Conservation (phyloP, 2,329 filamentous ascomycete species). For the Harringtonia lauricola region DNA sequence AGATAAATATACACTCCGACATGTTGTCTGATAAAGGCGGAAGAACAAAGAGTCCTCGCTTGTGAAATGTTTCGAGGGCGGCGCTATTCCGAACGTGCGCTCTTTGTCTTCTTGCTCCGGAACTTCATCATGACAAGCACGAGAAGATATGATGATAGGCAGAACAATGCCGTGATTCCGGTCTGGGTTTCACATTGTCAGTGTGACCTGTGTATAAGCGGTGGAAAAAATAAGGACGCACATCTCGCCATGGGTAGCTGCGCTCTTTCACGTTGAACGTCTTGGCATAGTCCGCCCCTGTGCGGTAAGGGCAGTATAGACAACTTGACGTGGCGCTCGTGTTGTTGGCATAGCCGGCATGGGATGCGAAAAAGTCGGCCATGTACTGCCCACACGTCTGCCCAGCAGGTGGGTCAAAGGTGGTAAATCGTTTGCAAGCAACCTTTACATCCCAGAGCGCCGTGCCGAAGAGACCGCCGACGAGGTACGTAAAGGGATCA, state of each 20-base stretch:
- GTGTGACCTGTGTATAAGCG: not conserved
- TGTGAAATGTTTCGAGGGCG: no score
- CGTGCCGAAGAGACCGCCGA: constrained; percentile 44
- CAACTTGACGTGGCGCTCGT: constrained; percentile 46
- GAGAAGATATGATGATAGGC: constrained; percentile 37
- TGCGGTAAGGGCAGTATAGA: constrained; percentile 48
- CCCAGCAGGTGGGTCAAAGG: constrained; percentile 36
- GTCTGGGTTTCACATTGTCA: constrained; percentile 13
- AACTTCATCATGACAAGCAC: constrained; percentile 37
- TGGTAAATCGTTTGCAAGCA: constrained; percentile 34
- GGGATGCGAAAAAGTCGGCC: constrained; percentile 33
- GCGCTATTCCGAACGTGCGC: constrained; percentile 23
- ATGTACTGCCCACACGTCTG: constrained; percentile 50
- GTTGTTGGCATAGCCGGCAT: constrained; percentile 38
- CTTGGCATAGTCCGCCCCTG: constrained; percentile 47
- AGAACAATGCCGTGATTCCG: constrained; percentile 46
- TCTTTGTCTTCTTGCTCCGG: constrained; percentile 35
- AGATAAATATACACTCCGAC: no score
- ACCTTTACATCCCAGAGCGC: constrained; percentile 34
- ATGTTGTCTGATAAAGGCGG: no score
- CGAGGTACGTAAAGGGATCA: constrained; percentile 52
- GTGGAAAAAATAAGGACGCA: not conserved
- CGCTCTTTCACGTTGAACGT: constrained; percentile 50
- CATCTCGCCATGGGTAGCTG: constrained; percentile 56
- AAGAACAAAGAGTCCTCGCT: no score